Evolutionary conservation across 208 protist species (phyloP), one percentile per base, ranked within the genome.

Genomic region (Wallacemonas collosoma): DNA sequence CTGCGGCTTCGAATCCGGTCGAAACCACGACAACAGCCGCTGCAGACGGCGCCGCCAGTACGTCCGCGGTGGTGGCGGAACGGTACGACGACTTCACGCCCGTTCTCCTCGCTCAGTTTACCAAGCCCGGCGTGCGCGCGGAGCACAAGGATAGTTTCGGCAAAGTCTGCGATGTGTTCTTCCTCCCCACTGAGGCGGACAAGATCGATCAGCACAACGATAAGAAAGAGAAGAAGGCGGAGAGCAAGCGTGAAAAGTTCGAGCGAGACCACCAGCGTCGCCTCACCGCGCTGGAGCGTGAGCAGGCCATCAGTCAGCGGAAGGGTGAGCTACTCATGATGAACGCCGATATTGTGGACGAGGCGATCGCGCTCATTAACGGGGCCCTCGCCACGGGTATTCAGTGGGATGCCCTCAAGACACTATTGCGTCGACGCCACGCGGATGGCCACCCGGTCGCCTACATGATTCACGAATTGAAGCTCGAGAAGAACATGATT

Each of bases 191-290:
- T 1, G 97, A 99, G 77, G 81, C 77, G 7, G 86, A 97, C 64
- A 81, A 84, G n/a, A 93, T 97, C 71, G 86, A 93, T 3, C 77
- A 87, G 38, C 89, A 94, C 70, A 95, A 94, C 65, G 73, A 83
- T 38, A 88, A 92, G 75, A 77, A 95, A 47, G 88, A 94, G 47
- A 88, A 71, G 2, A 75, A 76, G 12, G 93, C 85, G 9, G 60
- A 93, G 57, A 92, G 88, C 11, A 98, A 98, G 71, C 71, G 97
- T 40, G 95, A 98, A 39, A 96, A 98, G 76, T 93, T 98, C 26
- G 81, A 88, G 47, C 64, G 76, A 7, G 93, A 98, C 68, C 92
- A 98, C 83, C 75, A 89, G 54, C 79, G 90, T n/a, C 92, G 95
- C 70, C 76, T 98, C n/a, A 60, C 82, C 17, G 77, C 43, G 11